phyloP scores from a whole-genome alignment of 2,329 filamentous ascomycete genomes.

The Fonsecaea erecta region DNA sequence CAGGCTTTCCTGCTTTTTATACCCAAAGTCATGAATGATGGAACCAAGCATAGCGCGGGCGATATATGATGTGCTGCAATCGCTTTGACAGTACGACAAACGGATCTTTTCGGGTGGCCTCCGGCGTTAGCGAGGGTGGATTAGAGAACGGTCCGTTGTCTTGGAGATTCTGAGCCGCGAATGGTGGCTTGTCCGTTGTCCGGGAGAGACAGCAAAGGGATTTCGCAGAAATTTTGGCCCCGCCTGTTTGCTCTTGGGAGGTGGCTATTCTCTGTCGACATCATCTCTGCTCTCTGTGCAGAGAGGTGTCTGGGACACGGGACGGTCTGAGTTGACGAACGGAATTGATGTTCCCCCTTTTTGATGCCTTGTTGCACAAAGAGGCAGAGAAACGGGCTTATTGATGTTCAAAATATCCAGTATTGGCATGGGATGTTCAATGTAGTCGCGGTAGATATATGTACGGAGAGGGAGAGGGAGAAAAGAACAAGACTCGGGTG shows the following conservation, averaged over 20 bases:
- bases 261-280: not conserved
- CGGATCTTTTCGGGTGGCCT: not conserved
- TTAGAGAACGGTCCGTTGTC: not conserved
- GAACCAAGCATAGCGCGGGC: not conserved
- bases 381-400: not conserved
- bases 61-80: constrained; percentile 3
- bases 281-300: not conserved
- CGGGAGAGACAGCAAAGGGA: not conserved
- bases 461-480: not conserved
- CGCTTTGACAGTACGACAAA: not conserved
- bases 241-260: not conserved
- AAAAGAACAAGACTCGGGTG: not conserved
- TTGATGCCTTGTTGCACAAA: not conserved
- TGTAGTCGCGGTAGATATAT: not conserved
- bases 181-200: not conserved
- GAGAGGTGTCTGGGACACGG: not conserved
- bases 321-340: not conserved
- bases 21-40: constrained; percentile 4
- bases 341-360: not conserved
- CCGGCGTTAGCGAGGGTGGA: not conserved
- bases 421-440: not conserved
- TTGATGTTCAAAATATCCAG: not conserved
- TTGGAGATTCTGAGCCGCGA: not conserved
- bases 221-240: not conserved
- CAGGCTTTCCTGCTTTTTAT: not conserved